Base-by-base conservation (phyloP, 192 early-diverging fungal species). In the Chytriomyces confervae region DNA sequence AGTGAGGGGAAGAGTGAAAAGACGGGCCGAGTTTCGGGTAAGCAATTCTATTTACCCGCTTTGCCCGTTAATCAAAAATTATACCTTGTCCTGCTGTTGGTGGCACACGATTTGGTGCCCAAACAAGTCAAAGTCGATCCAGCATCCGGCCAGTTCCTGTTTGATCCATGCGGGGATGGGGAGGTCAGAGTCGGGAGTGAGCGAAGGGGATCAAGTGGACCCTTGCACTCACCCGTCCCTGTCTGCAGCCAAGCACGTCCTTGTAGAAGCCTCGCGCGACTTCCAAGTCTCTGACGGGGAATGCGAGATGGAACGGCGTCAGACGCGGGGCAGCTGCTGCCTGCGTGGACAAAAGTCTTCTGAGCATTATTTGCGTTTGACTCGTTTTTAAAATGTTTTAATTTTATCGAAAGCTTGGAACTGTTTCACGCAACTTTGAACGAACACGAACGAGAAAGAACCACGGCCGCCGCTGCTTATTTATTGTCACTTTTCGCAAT, bases 71-170 rank as follows among this genome's bases (percentile, higher is more conserved):
- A 36, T 36, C 36, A 36, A 36, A 36, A 36, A 36, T 36, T 36
- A 36, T 36, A 36, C 36, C 36, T 36, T 36, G 36, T 36, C 36
- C 36, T 36, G 36, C 36, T 36, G 66, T 29, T 57, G 20, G 46
- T 80, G 47, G 50, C 67, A 70, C 53, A 83, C 81, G 36, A 83
- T 83, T 64, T 83, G 81, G 49, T 83, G 81, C 0, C 78, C 78
- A 66, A 83, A 83, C 48, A 83, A 71, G 51, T 83, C 71, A 50
- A 80, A 83, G 63, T 83, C 81, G 16, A 76, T 67, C 81, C 81
- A 83, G 23, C 68, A 48, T 36, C 77, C 77, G 13, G 24, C 13
- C 47, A 71, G 69, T 49, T 71, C 69, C 69, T 71, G 50, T 5
- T 0, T 3, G 48, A 18, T 48, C 16, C 18, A 36, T 50, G 13